Conservation (phyloP, 345 rosid genomes). For the Bruguiera sexangula region DNA sequence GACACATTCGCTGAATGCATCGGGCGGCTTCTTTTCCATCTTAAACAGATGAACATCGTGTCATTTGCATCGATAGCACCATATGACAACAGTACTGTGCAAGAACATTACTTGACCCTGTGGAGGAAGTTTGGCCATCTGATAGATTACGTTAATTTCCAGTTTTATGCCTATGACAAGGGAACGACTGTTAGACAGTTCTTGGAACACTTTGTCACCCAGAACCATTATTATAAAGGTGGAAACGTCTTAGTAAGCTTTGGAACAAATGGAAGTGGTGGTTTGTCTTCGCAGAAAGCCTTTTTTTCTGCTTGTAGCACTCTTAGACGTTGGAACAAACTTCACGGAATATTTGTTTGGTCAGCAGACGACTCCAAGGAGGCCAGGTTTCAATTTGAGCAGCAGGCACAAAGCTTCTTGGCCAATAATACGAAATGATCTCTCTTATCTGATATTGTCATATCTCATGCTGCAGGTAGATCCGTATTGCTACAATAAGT, state of each 20-base stretch:
- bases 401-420: conserved; percentile 35
- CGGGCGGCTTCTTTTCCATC: conserved; percentile 37
- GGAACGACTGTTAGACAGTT: conserved; percentile 42
- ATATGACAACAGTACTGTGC: conserved; percentile 35
- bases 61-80: conserved; percentile 59
- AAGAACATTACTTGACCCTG: conserved; percentile 45
- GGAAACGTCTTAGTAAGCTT: conserved; percentile 48
- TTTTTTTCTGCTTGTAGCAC: conserved; percentile 42
- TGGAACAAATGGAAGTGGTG: conserved; percentile 46
- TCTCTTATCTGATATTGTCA: not conserved
- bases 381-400: conserved; percentile 37
- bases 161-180: conserved; percentile 49
- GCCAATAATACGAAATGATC: conserved; percentile 16
- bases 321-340: conserved; percentile 34
- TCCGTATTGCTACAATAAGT: too few relatives aligned
- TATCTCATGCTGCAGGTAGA: not conserved
- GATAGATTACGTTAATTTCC: conserved; percentile 59
- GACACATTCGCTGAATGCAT: conserved; percentile 55
- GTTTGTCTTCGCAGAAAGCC: conserved; percentile 39
- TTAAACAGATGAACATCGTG: conserved; percentile 20
- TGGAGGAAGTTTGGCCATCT: conserved; percentile 56
- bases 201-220: conserved; percentile 30
- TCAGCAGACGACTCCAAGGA: conserved; percentile 60
- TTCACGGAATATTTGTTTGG: conserved; percentile 56
- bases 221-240: conserved; percentile 39